A percentile compares a stretch with the other conserved stretches of the same genome.
Conservation (phyloP, 768 basidiomycete species). For the Hygrophoropsis aurantiaca region DNA sequence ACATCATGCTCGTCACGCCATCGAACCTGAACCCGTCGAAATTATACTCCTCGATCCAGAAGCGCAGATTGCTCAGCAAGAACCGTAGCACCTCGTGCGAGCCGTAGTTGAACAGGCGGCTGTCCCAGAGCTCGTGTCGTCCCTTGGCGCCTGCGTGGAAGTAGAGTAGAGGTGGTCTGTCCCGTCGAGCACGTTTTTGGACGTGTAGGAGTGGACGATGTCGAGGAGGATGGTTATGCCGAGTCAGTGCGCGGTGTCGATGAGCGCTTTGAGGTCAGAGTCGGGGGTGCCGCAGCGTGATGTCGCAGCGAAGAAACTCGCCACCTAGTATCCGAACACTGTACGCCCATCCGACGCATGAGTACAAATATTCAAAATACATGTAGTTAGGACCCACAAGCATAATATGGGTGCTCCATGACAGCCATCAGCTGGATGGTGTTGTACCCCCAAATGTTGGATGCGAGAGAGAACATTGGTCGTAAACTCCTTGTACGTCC, state of each 20-base stretch:
- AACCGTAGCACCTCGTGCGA: conserved; percentile 94
- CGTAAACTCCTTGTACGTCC: conserved; percentile 96
- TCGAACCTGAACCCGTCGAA: conserved; percentile 99
- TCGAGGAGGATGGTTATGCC: conserved; percentile 93
- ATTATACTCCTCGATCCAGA: conserved; percentile 91
- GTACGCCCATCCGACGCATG: conserved; percentile 3
- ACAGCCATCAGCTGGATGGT: conserved; percentile 97
- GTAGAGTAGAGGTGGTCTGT: conserved; percentile 93
- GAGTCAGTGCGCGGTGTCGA: conserved; percentile 93
- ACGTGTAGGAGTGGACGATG: conserved; percentile 97
- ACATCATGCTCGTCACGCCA: conserved; percentile 99
- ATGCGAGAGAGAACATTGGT: conserved; percentile 82
- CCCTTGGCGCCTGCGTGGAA: conserved; percentile 95
- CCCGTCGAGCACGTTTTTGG: conserved; percentile 99
- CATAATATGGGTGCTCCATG: conserved; percentile 98
- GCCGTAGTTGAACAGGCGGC: conserved; percentile 95
- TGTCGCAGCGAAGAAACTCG: conserved; percentile 94
- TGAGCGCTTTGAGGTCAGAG: conserved; percentile 90
- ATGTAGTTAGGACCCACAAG: no score
- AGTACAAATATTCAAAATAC: no score
- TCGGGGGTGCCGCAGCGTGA: conserved; percentile 97
- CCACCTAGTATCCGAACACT: conserved; percentile 99
- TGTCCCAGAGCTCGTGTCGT: conserved; percentile 96
- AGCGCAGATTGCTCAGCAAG: conserved; percentile 91
- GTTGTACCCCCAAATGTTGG: conserved; percentile 90